Percentiles rank a stretch among this genome's conserved stretches.
These are phyloP conservation scores for Globisporangium spinosum DNA, from an alignment of 352 stramenopile species.

Conservation along the genomic window DNA sequence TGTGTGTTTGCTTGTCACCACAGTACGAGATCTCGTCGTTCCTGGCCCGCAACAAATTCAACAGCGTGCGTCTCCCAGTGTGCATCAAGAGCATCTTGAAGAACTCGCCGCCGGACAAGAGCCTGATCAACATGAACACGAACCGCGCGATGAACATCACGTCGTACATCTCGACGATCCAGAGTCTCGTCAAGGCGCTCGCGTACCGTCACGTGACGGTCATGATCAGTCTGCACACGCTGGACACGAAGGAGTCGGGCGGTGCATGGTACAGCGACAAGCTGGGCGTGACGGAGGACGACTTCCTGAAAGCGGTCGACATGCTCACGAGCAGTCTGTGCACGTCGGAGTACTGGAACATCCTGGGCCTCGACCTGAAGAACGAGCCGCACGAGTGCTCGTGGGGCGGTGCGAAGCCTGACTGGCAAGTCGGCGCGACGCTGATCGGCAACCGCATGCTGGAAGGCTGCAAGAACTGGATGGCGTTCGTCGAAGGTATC, in stretches of 20 bases:
- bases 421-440: conserved; percentile 55
- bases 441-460: conserved; percentile 67
- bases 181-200: conserved; percentile 52
- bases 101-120: conserved; percentile 37
- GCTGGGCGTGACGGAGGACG: conserved; percentile 43
- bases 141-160: conserved; percentile 70
- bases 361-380: conserved; percentile 67
- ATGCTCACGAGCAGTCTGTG: conserved; percentile 58
- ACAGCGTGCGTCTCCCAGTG: conserved; percentile 53
- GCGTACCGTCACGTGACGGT: conserved; percentile 63
- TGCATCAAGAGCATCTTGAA: conserved; percentile 55
- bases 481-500: conserved; percentile 67
- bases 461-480: conserved; percentile 55
- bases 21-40: conserved; percentile 64
- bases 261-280: conserved; percentile 56
- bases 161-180: conserved; percentile 58
- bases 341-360: conserved; percentile 57
- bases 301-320: conserved; percentile 54
- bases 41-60: conserved; percentile 69
- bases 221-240: conserved; percentile 69
- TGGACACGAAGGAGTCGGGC: conserved; percentile 38
- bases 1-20: neutral
- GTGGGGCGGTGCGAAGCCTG: conserved; percentile 36
- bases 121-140: conserved; percentile 57
- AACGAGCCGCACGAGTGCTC: conserved; percentile 63